These are phyloP conservation scores for Sporothrix inflata DNA, from an alignment of 2,329 filamentous ascomycete species.

Conservation along the genomic window DNA sequence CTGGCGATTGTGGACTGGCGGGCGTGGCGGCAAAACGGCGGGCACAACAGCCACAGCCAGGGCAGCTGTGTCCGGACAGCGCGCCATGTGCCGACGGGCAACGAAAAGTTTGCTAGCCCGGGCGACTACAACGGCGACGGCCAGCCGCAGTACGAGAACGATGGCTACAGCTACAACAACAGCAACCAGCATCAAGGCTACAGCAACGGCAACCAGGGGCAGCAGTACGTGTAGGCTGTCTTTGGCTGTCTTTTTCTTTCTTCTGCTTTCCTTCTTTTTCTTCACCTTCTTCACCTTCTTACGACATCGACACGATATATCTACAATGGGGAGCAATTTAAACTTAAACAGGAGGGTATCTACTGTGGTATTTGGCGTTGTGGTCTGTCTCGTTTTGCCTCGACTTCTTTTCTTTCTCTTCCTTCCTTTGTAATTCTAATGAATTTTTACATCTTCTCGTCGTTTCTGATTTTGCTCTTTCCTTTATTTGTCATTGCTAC, in stretches of 20 bases:
- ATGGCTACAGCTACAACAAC: neutral
- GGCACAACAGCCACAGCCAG: neutral
- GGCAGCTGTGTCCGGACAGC: neutral
- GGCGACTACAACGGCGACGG: neutral
- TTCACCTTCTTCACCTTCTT: neutral
- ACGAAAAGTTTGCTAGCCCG: neutral
- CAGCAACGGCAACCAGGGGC: neutral
- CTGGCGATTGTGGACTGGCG: conserved; percentile 23
- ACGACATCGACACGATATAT: conserved; percentile 2
- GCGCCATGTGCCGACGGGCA: neutral
- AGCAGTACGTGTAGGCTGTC: neutral
- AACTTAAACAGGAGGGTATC: neutral
- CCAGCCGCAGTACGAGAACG: neutral
- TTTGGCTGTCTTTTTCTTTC: neutral
- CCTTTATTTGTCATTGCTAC: neutral
- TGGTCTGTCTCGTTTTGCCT: neutral
- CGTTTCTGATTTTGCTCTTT: neutral
- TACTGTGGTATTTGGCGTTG: neutral
- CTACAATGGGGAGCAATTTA: neutral
- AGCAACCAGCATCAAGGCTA: neutral
- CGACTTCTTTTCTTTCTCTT: neutral
- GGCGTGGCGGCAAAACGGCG: neutral
- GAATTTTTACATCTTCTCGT: neutral
- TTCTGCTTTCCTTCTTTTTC: neutral
- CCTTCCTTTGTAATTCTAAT: neutral